phyloP scores from a whole-genome alignment of 2,329 filamentous ascomycete species.

The Lasiodiplodia hormozganensis region DNA sequence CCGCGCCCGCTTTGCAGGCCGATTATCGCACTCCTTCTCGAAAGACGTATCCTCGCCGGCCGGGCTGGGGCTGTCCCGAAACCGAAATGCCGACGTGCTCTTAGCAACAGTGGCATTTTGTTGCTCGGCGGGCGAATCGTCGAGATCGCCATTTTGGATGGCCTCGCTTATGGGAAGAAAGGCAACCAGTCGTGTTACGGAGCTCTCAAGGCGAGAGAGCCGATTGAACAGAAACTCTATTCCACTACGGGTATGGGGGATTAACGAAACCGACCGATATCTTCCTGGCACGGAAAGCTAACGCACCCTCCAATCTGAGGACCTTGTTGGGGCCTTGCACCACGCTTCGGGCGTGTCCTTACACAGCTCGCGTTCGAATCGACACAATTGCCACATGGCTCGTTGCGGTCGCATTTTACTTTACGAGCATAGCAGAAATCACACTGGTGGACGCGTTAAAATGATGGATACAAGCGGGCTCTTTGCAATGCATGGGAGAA shows the following conservation, averaged over 20 bases:
- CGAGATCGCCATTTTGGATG: too few relatives aligned
- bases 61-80: too few relatives aligned
- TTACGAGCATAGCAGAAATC: too few relatives aligned
- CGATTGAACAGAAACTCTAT: slow-evolving; percentile 15
- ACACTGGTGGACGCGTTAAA: too few relatives aligned
- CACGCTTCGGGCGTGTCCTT: slow-evolving; percentile 34
- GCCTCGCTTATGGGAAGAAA: neutral
- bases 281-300: neutral
- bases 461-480: too few relatives aligned
- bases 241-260: too few relatives aligned
- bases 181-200: slow-evolving; percentile 17
- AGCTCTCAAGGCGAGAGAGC: slow-evolving; percentile 17
- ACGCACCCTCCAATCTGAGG: slow-evolving; percentile 2
- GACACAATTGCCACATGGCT: slow-evolving; percentile 43
- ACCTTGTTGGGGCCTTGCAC: slow-evolving; percentile 16
- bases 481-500: too few relatives aligned
- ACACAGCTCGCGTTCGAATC: slow-evolving; percentile 39
- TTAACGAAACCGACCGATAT: too few relatives aligned
- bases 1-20: too few relatives aligned
- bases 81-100: too few relatives aligned
- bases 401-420: slow-evolving; percentile 44
- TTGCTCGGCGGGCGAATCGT: neutral
- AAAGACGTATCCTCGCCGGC: too few relatives aligned
- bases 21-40: too few relatives aligned
- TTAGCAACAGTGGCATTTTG: neutral